Base-by-base conservation (phyloP, 129 eudicot species). In the Cynara cardunculus region DNA sequence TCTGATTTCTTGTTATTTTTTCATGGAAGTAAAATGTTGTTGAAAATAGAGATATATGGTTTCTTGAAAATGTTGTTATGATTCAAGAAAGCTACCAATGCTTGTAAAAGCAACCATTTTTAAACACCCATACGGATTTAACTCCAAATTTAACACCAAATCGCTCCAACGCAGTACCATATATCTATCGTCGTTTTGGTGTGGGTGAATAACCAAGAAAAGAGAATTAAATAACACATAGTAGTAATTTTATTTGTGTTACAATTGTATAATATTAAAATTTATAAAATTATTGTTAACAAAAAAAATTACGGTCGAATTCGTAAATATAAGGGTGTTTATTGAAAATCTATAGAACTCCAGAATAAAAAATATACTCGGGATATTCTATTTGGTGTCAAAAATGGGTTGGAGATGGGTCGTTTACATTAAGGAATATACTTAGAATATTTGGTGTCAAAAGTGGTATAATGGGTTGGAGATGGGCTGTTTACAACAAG, bases 11-110 rank as follows among this genome's bases (percentile, higher is more conserved):
- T 18, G 49, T 56, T 56, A 56, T 18, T 56, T 53, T 53, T 56
- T 56, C 65, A 18, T 56, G 65, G 13, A 61, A 64, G 3, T 13
- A 13, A 62, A 56, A 30, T 76, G 65, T 7, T 76, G 39, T 28
- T 53, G 64, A 53, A 53, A 22, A 53, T 53, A 53, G 24, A 56
- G 25, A 56, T 53, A 46, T 74, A 25, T 78, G 74, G 67, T 21
- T 69, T 68, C 83, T 32, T 71, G 70, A 68, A 70, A 69, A 26
- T 41, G 10, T 53, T 9, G 44, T 78, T 44, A 49, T 41, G 49
- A 16, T 61, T 61, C 22, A 35, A 59, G 72, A 16, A 80, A 72
- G 14, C 1, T 13, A 72, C 25, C 41, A 77, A 25, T 22, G 70
- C 25, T 70, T 70, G 44, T n/a, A 31, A 67, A 68, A 34, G 22